Evolutionary conservation across 805 yeast species (phyloP).

Genomic region (Saturnispora dispora): DNA sequence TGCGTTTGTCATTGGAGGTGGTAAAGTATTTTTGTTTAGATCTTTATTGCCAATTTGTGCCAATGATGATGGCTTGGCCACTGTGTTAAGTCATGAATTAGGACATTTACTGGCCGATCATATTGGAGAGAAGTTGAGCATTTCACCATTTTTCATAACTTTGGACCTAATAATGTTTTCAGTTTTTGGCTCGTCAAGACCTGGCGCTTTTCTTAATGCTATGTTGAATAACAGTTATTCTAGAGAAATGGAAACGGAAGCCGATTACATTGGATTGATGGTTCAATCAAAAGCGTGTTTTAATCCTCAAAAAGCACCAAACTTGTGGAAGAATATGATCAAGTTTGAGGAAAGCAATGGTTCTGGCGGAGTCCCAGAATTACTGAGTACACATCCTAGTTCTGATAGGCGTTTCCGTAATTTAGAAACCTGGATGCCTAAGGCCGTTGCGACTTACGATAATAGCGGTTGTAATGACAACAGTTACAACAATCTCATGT

Average conservation of each 20-base stretch:
- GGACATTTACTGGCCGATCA: slow-evolving; percentile 94
- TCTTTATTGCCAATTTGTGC: slow-evolving; percentile 69
- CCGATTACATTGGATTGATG: slow-evolving; percentile 89
- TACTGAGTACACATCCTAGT: slow-evolving; percentile 86
- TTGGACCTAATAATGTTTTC: slow-evolving; percentile 46
- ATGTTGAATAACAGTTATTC: slow-evolving; percentile 73
- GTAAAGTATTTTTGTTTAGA: slow-evolving; percentile 84
- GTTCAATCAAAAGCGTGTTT: slow-evolving; percentile 87
- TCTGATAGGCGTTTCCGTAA: slow-evolving; percentile 62
- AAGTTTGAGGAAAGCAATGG: slow-evolving; percentile 34
- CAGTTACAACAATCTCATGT: background rate
- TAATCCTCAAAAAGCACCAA: slow-evolving; percentile 63
- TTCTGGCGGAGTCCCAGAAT: slow-evolving; percentile 36
- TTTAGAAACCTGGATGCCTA: slow-evolving; percentile 60
- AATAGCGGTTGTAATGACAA: slow-evolving; percentile 30
- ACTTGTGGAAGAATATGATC: slow-evolving; percentile 79
- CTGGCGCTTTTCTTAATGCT: slow-evolving; percentile 47
- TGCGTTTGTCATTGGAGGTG: slow-evolving; percentile 94
- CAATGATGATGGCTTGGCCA: slow-evolving; percentile 89
- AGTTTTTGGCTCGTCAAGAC: slow-evolving; percentile 47
- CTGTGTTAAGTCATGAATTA: slow-evolving; percentile 86
- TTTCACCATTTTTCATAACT: slow-evolving; percentile 59
- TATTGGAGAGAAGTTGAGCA: slow-evolving; percentile 72
- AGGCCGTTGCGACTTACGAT: slow-evolving; percentile 38
- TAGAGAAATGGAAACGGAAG: slow-evolving; percentile 91